Base-by-base conservation (phyloP, 2,329 filamentous ascomycete species). In the Venturia carpophila region DNA sequence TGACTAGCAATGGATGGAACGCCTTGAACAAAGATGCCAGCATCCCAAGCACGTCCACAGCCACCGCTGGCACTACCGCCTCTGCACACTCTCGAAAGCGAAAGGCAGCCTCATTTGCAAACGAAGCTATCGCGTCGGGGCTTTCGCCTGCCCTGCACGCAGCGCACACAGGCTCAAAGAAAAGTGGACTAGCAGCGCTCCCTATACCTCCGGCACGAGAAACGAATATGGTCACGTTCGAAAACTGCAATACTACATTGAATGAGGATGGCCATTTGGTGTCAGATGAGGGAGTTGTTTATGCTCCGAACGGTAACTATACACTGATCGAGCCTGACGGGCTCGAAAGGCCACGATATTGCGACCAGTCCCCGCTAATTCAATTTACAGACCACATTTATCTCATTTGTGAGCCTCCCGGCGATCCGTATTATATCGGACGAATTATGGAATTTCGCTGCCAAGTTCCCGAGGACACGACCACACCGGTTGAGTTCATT, bases 401-500 rank as follows among this genome's bases (percentile, higher is more conserved):
- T 80, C 85, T 97, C 68, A 89, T 99, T 68, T 97, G 92, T 78
- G 94, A 99, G 77, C 94, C 94, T 62, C 94, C 94, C 19, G 94
- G 94, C 64, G 94, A 99, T 78, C 94, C 94, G 65, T 99, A 99
- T 79, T 99, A 99, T 76, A 81, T 99, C 69, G 94, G 90, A 68
- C 90, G 94, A 71, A 94, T 99, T 75, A 99, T 99, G 94, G 93
- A 99, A 76, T 97, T 97, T 75, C 80, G 97, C 71, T 91, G 96
- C 73, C 79, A 83, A 72, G 86, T 92, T 71, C 91, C 74, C 62
- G 75, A 93, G 73, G 85, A 92, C 74, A 78, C 81, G 43, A 82
- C 81, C 64, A 84, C 86, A 66, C 87, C 89, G 0, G 87, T 99
- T 68, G 93, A 97, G 73, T 87, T 91, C 52, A 78, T 99, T 71